phyloP scores from a whole-genome alignment of 2,329 filamentous ascomycete genomes.

The Xylariaceae sp. region DNA sequence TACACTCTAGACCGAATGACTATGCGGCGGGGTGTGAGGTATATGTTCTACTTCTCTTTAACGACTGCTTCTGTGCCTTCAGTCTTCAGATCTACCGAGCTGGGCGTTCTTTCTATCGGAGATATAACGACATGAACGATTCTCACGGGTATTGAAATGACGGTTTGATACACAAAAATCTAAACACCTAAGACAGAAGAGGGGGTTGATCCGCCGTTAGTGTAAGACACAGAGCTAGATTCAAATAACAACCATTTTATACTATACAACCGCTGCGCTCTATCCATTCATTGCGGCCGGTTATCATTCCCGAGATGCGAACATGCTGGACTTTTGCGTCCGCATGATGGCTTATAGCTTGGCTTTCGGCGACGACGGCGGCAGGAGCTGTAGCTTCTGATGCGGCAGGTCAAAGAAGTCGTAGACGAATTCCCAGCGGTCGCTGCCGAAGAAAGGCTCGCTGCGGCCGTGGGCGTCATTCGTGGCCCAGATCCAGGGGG shows the following conservation, averaged over 20 bases:
- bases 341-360: constrained; percentile 38
- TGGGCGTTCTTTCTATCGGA: neutral
- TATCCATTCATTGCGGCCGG: neutral
- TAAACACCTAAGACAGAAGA: no score
- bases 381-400: constrained; percentile 48
- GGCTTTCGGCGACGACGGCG: constrained; percentile 26
- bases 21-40: no score
- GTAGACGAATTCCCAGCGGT: constrained; percentile 67
- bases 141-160: neutral
- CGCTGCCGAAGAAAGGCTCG: constrained; percentile 74
- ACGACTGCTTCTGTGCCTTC: no score
- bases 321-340: no score
- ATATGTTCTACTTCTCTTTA: no score
- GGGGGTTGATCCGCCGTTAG: neutral
- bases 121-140: constrained; percentile 6
- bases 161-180: neutral
- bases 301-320: no score
- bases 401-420: constrained; percentile 59
- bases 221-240: neutral
- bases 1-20: no score
- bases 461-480: constrained; percentile 55
- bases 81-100: neutral
- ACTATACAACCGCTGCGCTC: neutral
- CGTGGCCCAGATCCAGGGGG: constrained; percentile 71
- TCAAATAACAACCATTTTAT: neutral